Percentiles rank a stretch among this genome's conserved stretches.
These are phyloP conservation scores for Saccharomyces uvarum DNA, from an alignment of 1,139 yeast species.

Conservation along the genomic window DNA sequence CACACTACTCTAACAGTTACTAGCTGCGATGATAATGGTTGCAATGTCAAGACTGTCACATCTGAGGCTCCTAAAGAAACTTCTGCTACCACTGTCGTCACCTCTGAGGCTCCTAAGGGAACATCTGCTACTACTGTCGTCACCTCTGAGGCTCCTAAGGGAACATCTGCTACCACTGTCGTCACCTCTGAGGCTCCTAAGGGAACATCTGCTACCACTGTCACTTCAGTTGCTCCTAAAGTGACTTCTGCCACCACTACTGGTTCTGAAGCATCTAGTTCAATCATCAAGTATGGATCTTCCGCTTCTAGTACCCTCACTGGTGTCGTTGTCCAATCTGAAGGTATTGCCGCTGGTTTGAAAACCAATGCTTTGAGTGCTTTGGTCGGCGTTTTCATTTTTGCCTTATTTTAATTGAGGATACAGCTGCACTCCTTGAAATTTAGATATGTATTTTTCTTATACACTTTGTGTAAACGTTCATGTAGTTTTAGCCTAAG, in stretches of 20 bases:
- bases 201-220: not conserved
- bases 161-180: not conserved
- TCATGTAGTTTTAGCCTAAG: not conserved
- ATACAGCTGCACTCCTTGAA: not conserved
- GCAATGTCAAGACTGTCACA: too few species aligned
- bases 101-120: too few species aligned
- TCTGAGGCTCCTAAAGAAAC: too few species aligned
- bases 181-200: not conserved
- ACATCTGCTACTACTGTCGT: too few species aligned
- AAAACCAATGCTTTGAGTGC: conserved; percentile 1
- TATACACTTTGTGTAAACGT: not conserved
- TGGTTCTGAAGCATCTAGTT: not conserved
- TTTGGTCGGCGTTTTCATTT: conserved; percentile 2
- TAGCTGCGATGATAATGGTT: too few species aligned
- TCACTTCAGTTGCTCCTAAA: conserved; percentile 1
- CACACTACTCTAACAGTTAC: too few species aligned
- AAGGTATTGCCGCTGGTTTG: conserved; percentile 1
- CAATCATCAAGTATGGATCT: not conserved
- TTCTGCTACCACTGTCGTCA: too few species aligned
- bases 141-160: too few species aligned
- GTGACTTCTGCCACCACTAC: not conserved
- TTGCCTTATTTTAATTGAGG: conserved; percentile 1
- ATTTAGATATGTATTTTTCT: not conserved
- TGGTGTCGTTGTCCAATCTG: conserved; percentile 2
- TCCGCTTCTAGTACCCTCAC: not conserved